Evolutionary conservation across 441 rosid species (phyloP).

Genomic region (Biscutella laevigata): DNA sequence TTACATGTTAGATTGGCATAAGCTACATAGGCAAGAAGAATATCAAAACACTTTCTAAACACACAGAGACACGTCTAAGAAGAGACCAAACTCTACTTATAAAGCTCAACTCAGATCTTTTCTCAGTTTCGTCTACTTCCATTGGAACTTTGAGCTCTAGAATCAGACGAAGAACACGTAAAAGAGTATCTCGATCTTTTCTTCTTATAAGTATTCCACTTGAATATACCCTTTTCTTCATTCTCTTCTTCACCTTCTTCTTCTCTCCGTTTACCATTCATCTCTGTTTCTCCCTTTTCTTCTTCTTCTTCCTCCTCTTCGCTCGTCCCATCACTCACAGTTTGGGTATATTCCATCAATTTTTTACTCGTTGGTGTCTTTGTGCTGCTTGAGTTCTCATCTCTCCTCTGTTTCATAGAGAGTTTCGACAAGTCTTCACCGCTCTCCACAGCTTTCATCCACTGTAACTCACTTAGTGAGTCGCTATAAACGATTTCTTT

Average conservation of each 20-base stretch:
- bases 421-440: constrained; percentile 57
- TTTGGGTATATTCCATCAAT: constrained; percentile 25
- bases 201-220: constrained; percentile 84
- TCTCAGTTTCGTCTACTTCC: constrained; percentile 41
- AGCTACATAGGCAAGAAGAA: constrained; percentile 13
- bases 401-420: constrained; percentile 41
- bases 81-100: constrained; percentile 16
- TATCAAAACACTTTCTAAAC: constrained; percentile 11
- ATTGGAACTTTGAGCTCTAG: constrained; percentile 61
- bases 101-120: constrained; percentile 14
- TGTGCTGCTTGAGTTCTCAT: constrained; percentile 25
- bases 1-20: constrained; percentile 10
- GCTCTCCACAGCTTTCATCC: constrained; percentile 89
- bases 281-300: constrained; percentile 28
- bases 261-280: constrained; percentile 25
- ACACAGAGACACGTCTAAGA: constrained; percentile 10
- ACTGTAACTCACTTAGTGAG: constrained; percentile 70
- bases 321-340: constrained; percentile 57
- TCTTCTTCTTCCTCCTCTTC: constrained; percentile 48
- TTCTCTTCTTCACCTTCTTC: constrained; percentile 28
- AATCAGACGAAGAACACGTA: constrained; percentile 68
- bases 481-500: constrained; percentile 78
- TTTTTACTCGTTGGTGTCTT: constrained; percentile 36
- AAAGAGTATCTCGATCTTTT: constrained; percentile 68
- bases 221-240: constrained; percentile 35